These are phyloP conservation scores for Xanthoceras sorbifolium DNA, from an alignment of 345 rosid species.

Conservation along the genomic window DNA sequence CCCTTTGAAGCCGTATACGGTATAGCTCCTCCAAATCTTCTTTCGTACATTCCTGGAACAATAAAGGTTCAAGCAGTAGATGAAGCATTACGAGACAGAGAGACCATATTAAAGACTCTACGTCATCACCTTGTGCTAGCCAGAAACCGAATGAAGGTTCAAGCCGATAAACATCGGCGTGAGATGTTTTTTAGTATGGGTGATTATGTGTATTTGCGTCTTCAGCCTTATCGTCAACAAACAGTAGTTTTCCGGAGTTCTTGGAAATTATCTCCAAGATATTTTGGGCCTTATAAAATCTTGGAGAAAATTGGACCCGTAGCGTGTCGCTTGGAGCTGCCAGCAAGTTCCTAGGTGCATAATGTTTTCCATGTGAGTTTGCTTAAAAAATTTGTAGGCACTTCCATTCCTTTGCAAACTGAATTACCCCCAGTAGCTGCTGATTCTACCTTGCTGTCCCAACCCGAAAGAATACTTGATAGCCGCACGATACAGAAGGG, in stretches of 20 bases:
- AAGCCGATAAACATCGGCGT: neutral
- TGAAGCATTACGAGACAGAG: neutral
- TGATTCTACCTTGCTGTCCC: neutral
- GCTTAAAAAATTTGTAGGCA: neutral
- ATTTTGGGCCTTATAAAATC: neutral
- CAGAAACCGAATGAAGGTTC: neutral
- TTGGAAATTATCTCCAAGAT: neutral
- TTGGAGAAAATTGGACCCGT: neutral
- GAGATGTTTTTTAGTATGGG: neutral
- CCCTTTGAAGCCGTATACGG: neutral
- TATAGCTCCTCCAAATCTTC: neutral
- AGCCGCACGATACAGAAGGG: neutral
- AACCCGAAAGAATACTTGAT: neutral
- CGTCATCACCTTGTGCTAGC: neutral
- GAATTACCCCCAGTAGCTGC: neutral
- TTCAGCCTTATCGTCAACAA: neutral
- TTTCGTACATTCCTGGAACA: neutral
- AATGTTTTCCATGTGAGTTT: neutral
- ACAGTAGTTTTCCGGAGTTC: neutral
- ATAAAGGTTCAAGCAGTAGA: neutral
- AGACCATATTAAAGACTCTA: too few species aligned
- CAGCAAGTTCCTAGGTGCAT: neutral
- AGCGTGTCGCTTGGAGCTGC: neutral
- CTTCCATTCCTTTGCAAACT: neutral
- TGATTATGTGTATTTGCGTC: neutral